Evolutionary conservation across 2,329 filamentous ascomycete species (phyloP), one percentile per base, ranked within the genome.

Genomic region (Neurospora sp.): DNA sequence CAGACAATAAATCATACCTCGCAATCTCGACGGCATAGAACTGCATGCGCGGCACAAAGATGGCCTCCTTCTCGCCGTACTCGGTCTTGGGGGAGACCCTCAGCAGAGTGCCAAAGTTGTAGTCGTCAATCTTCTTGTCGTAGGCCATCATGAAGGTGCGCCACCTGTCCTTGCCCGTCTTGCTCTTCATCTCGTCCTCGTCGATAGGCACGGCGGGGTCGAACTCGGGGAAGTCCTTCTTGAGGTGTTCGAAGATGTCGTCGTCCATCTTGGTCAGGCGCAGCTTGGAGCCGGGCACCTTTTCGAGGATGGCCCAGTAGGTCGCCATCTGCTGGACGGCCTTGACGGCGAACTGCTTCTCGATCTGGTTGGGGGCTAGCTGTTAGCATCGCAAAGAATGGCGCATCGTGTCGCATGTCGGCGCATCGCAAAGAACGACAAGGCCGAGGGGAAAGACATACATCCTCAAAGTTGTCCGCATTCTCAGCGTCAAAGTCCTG

Each of bases 321-420:
- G 95, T 97, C 78, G 92, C 88, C 87, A 99, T 92, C 81, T 99
- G 96, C 81, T 97, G 92, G 43, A 98, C 96, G 68, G 91, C 94
- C 85, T 98, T 98, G 77, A 99, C 96, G 38, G 96, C 96, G 78
- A 99, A 99, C 81, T 98, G 96, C 86, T 97, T 97, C 87, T 99
- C 96, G 80, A 99, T 97, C 92, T 97, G 74, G 41, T 40, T 19
- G 41, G 11, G 2, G 6, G 17, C 12, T 4, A 66, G 73, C 8
- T 66, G 69, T 43, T 1, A 67, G 57, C 23, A n/a, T 67, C 23
- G 23, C 23, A 23, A 23, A 23, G 23, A 23, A 8, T 66, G 11
- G 38, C 23, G 46, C 46, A 33, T 57, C 10, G 46, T 62, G 57
- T 28, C 19, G 69, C 19, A 68, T 68, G n/a, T 66, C 15, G 38